Conservation (phyloP, 345 rosid genomes). For the Rubroshorea leprosula region DNA sequence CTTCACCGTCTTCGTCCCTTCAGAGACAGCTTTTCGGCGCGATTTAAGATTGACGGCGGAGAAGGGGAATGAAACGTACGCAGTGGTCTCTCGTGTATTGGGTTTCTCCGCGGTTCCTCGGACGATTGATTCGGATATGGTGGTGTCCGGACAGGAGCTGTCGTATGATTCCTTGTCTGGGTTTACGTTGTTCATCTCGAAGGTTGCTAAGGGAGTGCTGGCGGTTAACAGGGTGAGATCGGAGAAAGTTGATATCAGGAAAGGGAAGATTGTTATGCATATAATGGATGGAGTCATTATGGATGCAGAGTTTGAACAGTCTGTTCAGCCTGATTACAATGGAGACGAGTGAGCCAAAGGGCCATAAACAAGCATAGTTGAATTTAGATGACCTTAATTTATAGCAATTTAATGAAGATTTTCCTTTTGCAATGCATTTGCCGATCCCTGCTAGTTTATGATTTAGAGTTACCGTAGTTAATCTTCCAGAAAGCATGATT, state of each 20-base stretch:
- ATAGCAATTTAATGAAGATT: too few species aligned
- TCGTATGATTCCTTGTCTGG: constrained; percentile 68
- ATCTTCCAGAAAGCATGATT: too few species aligned
- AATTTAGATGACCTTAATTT: too few species aligned
- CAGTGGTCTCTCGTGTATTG: constrained; percentile 55
- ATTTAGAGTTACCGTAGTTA: too few species aligned
- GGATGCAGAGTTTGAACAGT: constrained; percentile 79
- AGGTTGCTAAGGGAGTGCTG: constrained; percentile 37
- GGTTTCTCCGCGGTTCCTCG: constrained; percentile 72
- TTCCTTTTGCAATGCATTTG: too few species aligned
- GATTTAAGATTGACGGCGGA: constrained; percentile 42
- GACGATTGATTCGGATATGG: constrained; percentile 23
- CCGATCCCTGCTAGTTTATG: too few species aligned
- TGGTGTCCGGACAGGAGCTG: constrained; percentile 30
- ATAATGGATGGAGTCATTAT: constrained; percentile 69
- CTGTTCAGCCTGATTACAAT: constrained; percentile 42
- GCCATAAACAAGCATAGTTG: too few species aligned
- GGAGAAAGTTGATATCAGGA: constrained; percentile 41
- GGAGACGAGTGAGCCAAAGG: constrained; percentile 15
- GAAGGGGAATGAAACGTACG: constrained; percentile 41
- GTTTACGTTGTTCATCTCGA: constrained; percentile 37
- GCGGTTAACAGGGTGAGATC: constrained; percentile 55
- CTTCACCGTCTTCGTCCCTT: constrained; percentile 76
- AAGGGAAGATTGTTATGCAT: constrained; percentile 46
- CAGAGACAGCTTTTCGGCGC: constrained; percentile 47